Conservation (phyloP, 2,329 filamentous ascomycete genomes). For the Aaosphaeria pasadenensis region DNA sequence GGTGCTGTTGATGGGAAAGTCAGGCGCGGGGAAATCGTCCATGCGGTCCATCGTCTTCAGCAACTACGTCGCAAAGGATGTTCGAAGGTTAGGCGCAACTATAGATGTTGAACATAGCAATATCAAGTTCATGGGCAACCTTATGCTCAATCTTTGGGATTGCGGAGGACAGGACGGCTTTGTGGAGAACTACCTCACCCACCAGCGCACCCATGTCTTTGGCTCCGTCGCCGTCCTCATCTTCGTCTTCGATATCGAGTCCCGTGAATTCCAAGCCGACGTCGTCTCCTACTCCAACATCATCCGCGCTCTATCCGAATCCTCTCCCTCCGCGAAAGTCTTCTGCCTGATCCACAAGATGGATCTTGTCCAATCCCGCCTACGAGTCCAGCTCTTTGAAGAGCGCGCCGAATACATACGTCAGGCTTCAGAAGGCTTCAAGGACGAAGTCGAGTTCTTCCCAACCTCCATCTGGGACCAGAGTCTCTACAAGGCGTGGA, state of each 20-base stretch:
- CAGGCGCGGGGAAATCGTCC: constrained; percentile 93
- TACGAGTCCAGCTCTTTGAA: constrained; percentile 78
- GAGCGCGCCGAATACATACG: constrained; percentile 76
- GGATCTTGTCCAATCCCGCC: constrained; percentile 82
- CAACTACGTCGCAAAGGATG: constrained; percentile 97
- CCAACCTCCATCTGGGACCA: constrained; percentile 99
- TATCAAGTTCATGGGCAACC: constrained; percentile 97
- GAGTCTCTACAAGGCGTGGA: constrained; percentile 97
- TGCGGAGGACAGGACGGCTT: constrained; percentile 98
- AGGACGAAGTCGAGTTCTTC: constrained; percentile 71
- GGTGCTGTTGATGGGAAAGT: constrained; percentile 73
- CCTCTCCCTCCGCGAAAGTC: constrained; percentile 75
- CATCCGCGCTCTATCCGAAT: constrained; percentile 83
- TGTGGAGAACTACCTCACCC: constrained; percentile 96
- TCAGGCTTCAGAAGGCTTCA: constrained; percentile 68
- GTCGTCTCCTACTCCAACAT: constrained; percentile 90
- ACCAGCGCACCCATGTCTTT: constrained; percentile 95
- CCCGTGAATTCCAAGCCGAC: constrained; percentile 88
- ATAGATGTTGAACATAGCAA: constrained; percentile 98
- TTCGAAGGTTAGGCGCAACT: constrained; percentile 85
- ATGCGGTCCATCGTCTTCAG: constrained; percentile 99
- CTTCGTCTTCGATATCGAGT: constrained; percentile 99
- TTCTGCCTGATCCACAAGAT: constrained; percentile 99
- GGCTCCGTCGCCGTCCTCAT: constrained; percentile 94
- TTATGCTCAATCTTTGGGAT: constrained; percentile 97